phyloP scores from a whole-genome alignment of 768 basidiomycete species.

The Omphalotus guepiniiformis region DNA sequence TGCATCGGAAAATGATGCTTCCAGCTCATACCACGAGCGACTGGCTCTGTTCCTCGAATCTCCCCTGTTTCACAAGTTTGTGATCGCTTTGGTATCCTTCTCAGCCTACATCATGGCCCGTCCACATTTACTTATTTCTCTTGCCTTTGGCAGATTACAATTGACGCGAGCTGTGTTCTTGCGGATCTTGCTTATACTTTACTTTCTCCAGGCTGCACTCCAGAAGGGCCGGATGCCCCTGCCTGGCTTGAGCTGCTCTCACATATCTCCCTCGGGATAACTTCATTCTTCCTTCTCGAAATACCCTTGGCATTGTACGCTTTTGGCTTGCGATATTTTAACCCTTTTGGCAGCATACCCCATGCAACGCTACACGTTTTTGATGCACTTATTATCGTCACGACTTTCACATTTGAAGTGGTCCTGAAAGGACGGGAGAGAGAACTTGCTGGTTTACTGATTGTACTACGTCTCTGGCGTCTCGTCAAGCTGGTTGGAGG shows the following conservation, averaged over 20 bases:
- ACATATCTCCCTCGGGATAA: constrained; percentile 62
- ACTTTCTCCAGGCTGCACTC: constrained; percentile 45
- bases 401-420: constrained; percentile 72
- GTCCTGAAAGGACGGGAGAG: constrained; percentile 62
- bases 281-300: constrained; percentile 71
- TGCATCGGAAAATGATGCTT: constrained; percentile 4
- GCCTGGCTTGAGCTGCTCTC: constrained; percentile 61
- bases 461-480: constrained; percentile 77
- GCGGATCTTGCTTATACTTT: constrained; percentile 67
- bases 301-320: constrained; percentile 69
- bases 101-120: background rate
- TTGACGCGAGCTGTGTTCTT: constrained; percentile 70
- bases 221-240: constrained; percentile 39
- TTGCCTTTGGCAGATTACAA: constrained; percentile 38
- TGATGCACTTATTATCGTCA: constrained; percentile 65
- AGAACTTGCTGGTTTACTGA: constrained; percentile 66
- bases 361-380: constrained; percentile 69
- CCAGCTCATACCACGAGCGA: constrained; percentile 25
- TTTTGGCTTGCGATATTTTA: constrained; percentile 56
- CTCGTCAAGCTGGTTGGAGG: constrained; percentile 68
- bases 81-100: constrained; percentile 53
- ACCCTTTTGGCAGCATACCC: constrained; percentile 50
- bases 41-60: constrained; percentile 51
- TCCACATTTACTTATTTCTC: background rate
- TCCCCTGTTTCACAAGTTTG: constrained; percentile 44